phyloP scores from a whole-genome alignment of 768 basidiomycete species.

The Rhodosporidiobolus odoratus region DNA sequence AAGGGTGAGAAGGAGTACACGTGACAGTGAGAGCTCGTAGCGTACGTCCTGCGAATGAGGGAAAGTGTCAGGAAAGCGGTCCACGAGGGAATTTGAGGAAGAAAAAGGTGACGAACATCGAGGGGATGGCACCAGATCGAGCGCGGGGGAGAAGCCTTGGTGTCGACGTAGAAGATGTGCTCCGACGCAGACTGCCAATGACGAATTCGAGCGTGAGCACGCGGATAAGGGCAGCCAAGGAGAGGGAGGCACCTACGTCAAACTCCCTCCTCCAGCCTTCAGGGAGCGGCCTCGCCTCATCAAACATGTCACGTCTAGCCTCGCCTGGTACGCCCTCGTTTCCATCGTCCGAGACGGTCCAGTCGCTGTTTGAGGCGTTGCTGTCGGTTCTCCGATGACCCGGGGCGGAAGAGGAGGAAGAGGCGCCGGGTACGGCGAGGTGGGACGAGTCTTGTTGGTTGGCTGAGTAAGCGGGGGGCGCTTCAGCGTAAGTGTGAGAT shows the following conservation, averaged over 20 bases:
- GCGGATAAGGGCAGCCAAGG: background rate
- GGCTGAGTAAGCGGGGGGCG: slow-evolving; percentile 18
- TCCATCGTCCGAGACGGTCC: slow-evolving; percentile 11
- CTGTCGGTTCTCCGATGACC: slow-evolving; percentile 6
- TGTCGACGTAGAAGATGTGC: slow-evolving; percentile 43
- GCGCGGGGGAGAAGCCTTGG: slow-evolving; percentile 37
- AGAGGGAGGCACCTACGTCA: slow-evolving; percentile 22
- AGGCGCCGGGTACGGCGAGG: background rate
- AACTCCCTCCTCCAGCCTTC: slow-evolving; percentile 41
- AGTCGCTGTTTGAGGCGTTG: background rate
- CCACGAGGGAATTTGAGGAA: background rate
- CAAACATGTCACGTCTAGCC: slow-evolving; percentile 16
- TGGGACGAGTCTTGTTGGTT: background rate
- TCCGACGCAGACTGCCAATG: background rate
- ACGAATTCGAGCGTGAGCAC: too few relatives aligned
- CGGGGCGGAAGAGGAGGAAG: background rate
- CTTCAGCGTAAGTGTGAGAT: slow-evolving; percentile 1
- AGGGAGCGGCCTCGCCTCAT: slow-evolving; percentile 37
- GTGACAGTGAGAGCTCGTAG: background rate
- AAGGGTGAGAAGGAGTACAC: background rate
- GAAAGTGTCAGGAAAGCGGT: background rate
- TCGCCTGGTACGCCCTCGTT: slow-evolving; percentile 2
- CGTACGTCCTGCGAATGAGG: background rate
- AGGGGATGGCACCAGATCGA: slow-evolving; percentile 42
- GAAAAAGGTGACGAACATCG: slow-evolving; percentile 17